Base-by-base conservation (phyloP, 352 stramenopile genomes). In the Pythium dissimile region DNA sequence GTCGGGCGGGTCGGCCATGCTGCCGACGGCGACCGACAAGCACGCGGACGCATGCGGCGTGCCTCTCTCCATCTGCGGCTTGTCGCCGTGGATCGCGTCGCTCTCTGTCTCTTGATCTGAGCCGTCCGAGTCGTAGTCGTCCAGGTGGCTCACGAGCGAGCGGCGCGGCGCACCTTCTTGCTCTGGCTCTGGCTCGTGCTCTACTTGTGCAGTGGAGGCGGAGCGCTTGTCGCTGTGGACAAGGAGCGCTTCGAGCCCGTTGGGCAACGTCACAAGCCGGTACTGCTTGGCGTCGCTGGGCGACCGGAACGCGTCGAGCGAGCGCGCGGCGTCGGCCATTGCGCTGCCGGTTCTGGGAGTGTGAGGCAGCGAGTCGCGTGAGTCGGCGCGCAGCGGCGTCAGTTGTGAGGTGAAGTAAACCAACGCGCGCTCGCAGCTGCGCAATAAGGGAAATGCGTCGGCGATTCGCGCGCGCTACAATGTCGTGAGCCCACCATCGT, bases 271-370 rank as follows among this genome's bases (percentile, higher is more conserved):
- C 37, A 87, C 39, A 12, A 84, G 44, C 18, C 78, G 49, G 59
- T 90, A 90, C 27, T 62, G 52, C 58, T 84, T 86, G 21, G 51
- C 56, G 57, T 88, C 78, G 24, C 54, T 74, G 20, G 66, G 68
- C 38, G 69, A 76, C 31, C 64, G 72, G 48, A 69, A 77, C 15
- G 59, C 59, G 52, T 79, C 60, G 18, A 79, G 59, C 48, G 64
- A 67, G 28, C 20, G 42, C 13, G 20, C 39, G 24, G n/a, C 41
- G 16, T 21, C 41, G 45, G 44, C 12, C 23, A 15, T 38, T n/a
- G n/a, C n/a, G 16, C 16, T 2, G 44, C 15, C 44, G 18, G 20
- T 52, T 27, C 8, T 8, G 10, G 5, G 16, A 20, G 9, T 18
- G 5, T 8, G 26, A 50, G 28, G 34, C 46, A 18, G 13, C 6